Evolutionary conservation across 306 rosid species (phyloP), one percentile per base, ranked within the genome.

Genomic region (Cicer yamashitae): DNA sequence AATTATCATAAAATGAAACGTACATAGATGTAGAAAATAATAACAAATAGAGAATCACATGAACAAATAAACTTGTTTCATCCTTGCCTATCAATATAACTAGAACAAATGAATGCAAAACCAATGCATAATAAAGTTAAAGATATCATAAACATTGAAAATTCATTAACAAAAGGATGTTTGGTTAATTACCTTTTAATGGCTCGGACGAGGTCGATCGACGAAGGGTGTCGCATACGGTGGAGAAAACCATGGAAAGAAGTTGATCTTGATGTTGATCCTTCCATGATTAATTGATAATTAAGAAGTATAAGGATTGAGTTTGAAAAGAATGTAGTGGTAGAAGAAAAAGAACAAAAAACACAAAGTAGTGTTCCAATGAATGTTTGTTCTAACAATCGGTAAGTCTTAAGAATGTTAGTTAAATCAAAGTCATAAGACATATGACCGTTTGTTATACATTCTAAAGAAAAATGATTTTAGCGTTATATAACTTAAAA

Each of bases 201-300:
- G 57, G 92, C 87, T 34, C 94, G 89, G 25, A 91, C 89, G 18
- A 91, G 92, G 81, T 89, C 82, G 53, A 86, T 79, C 62, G 92
- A 89, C 70, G 94, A 83, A 52, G 92, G 96, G 74, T 91, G 89
- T 67, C 94, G 86, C 96, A 91, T 89, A 34, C 94, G 96, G 62
- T 89, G 83, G 40, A 91, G 92, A 79, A 87, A 91, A 78, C 84
- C 96, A 22, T 78, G 86, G 84, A 91, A 87, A 17, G 83, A 64
- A 1, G 82, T 58, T 74, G 83, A 64, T 34, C 75, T 22, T n/a
- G 81, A 69, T 30, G 74, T 4, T 46, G 82, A 45, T 51, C 75
- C 82, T 64, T 89, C 91, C 87, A 82, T 82, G 25, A 18, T 18
- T 10, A 64, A 1, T 50, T 30, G 1, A 30, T 30, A 4, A 30